phyloP scores from a whole-genome alignment of 2,329 filamentous ascomycete genomes.

The Colletotrichum caudatum region DNA sequence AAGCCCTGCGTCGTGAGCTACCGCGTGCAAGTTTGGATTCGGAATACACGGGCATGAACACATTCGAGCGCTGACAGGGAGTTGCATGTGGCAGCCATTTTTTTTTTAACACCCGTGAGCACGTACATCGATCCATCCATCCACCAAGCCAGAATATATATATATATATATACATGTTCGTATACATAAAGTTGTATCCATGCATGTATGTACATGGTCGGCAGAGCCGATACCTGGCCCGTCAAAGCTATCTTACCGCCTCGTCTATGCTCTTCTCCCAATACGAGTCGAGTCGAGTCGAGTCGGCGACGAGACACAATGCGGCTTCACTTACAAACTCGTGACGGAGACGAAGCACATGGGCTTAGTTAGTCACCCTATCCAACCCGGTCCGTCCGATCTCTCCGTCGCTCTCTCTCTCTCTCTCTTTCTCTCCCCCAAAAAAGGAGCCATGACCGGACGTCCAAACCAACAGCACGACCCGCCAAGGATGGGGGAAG shows the following conservation, averaged over 20 bases:
- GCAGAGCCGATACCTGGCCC: background rate
- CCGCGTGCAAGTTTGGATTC: too few relatives aligned
- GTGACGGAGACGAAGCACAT: background rate
- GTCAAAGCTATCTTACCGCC: background rate
- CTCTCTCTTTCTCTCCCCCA: background rate
- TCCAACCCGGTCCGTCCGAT: background rate
- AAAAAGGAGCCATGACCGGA: background rate
- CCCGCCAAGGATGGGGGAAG: slow-evolving; percentile 1
- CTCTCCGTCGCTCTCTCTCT: background rate
- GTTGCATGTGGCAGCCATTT: too few relatives aligned
- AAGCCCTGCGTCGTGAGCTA: background rate
- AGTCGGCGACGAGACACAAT: background rate
- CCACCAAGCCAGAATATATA: too few relatives aligned
- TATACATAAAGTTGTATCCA: too few relatives aligned
- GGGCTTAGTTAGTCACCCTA: slow-evolving; percentile 20
- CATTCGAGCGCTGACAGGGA: background rate
- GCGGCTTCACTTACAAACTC: background rate
- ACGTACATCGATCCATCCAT: too few relatives aligned
- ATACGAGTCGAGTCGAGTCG: too few relatives aligned
- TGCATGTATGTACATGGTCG: too few relatives aligned
- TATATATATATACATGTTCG: too few relatives aligned
- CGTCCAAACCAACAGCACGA: slow-evolving; percentile 24
- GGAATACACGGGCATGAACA: background rate
- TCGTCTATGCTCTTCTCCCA: background rate
- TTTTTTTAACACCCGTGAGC: too few relatives aligned